Evolutionary conservation across 495 filamentous ascomycete genomes (phyloP).

Genomic region (Talaromyces ruber): DNA sequence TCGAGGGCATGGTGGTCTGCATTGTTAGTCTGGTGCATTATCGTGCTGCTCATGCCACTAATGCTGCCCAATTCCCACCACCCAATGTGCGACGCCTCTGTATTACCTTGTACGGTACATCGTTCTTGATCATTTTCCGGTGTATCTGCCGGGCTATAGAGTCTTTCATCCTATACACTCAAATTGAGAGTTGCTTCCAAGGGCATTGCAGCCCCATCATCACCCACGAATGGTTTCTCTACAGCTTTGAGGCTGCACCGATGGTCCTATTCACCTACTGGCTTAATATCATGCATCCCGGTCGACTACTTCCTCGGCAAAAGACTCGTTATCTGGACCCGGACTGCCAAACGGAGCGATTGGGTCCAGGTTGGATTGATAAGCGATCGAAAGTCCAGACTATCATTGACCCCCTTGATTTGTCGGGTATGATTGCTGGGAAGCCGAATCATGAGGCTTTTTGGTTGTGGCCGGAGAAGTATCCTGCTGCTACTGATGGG

Average conservation of each 20-base stretch:
- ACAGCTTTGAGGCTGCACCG: conserved; percentile 27
- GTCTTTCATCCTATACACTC: conserved; percentile 16
- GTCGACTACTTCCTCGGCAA: conserved; percentile 19
- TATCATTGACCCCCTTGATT: conserved; percentile 25
- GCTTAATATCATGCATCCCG: conserved; percentile 29
- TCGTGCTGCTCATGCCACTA: conserved; percentile 13
- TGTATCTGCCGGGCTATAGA: conserved; percentile 32
- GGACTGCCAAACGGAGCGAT: conserved; percentile 24
- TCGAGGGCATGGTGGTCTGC: conserved; percentile 23
- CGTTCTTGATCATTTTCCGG: conserved; percentile 24
- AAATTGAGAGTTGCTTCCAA: conserved; percentile 11
- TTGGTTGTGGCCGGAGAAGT: conserved; percentile 20
- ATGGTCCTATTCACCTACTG: conserved; percentile 33
- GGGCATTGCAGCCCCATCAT: conserved; percentile 19
- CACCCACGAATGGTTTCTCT: conserved; percentile 30
- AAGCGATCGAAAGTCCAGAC: conserved; percentile 20
- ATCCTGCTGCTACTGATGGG: conserved; percentile 20
- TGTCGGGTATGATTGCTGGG: conserved; percentile 18
- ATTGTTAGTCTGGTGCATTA: conserved; percentile 27
- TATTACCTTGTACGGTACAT: conserved; percentile 32
- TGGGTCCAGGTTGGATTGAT: conserved; percentile 33
- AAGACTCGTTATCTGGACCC: conserved; percentile 23
- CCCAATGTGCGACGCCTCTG: conserved; percentile 26
- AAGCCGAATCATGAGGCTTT: conserved; percentile 21
- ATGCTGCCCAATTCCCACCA: conserved; percentile 11